These are phyloP conservation scores for Chlorella sp. DNA, from an alignment of 139 green algal genomes.

Conservation along the genomic window DNA sequence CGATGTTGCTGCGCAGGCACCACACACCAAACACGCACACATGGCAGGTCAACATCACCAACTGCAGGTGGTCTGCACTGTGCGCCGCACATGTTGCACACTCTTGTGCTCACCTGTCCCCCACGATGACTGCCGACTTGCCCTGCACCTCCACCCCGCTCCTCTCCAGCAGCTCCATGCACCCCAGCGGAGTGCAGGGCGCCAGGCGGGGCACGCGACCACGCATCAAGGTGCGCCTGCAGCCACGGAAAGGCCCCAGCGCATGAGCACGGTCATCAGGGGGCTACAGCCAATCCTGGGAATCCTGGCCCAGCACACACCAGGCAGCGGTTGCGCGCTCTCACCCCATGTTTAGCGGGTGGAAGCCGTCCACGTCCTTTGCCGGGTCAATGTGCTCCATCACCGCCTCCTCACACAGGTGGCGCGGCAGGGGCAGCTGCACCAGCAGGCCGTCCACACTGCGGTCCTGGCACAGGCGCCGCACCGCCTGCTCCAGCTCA, in stretches of 20 bases:
- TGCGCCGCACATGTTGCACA: not conserved
- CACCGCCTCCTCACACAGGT: conserved; percentile 69
- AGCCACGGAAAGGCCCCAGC: too few species aligned
- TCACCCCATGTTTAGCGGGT: conserved; percentile 85
- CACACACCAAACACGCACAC: too few species aligned
- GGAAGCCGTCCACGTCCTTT: conserved; percentile 96
- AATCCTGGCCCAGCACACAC: too few species aligned
- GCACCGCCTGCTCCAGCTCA: conserved; percentile 53
- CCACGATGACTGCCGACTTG: conserved; percentile 7
- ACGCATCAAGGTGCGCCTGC: conserved; percentile 60
- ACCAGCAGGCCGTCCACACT: conserved; percentile 86
- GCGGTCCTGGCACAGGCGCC: conserved; percentile 65
- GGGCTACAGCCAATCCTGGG: too few species aligned
- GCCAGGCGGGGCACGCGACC: conserved; percentile 72
- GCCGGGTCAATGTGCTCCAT: conserved; percentile 46
- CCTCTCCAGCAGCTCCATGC: conserved; percentile 86
- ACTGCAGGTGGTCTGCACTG: too few species aligned
- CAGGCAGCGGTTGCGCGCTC: not conserved
- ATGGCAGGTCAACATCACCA: too few species aligned
- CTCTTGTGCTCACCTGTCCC: conserved; percentile 11
- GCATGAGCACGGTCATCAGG: too few species aligned
- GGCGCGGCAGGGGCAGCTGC: conserved; percentile 76
- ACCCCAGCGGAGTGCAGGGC: conserved; percentile 87
- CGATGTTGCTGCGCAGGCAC: conserved; percentile 74
- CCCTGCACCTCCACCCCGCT: conserved; percentile 33